A percentile compares a stretch with the other conserved stretches of the same genome.
Evolutionary conservation across 2,329 filamentous ascomycete genomes (phyloP).

Genomic region (Thelonectria olida): DNA sequence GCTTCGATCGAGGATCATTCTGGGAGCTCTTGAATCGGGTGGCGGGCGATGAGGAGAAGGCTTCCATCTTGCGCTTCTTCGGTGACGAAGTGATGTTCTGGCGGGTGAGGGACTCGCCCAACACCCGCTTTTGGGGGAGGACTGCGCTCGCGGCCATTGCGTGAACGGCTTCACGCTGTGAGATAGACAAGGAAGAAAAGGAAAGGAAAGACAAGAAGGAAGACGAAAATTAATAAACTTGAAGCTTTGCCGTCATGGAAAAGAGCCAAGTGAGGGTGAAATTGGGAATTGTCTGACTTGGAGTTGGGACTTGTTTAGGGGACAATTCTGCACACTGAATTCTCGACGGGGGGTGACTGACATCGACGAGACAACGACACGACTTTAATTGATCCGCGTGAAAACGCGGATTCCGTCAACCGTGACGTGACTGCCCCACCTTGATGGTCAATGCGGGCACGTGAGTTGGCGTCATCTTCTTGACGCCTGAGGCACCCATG

Average conservation of each 20-base stretch:
- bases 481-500: background rate
- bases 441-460: slow-evolving; percentile 38
- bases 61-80: slow-evolving; percentile 88
- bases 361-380: slow-evolving; percentile 40
- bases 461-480: slow-evolving; percentile 39
- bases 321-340: slow-evolving; percentile 18
- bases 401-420: slow-evolving; percentile 44
- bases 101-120: slow-evolving; percentile 73
- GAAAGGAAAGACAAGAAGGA: background rate
- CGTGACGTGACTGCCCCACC: slow-evolving; percentile 51
- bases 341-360: slow-evolving; percentile 22
- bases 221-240: slow-evolving; percentile 4
- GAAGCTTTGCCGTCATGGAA: slow-evolving; percentile 24
- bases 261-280: slow-evolving; percentile 19
- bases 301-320: slow-evolving; percentile 20
- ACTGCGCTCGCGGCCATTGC: slow-evolving; percentile 61
- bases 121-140: slow-evolving; percentile 76
- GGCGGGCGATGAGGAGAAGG: slow-evolving; percentile 63
- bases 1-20: slow-evolving; percentile 67
- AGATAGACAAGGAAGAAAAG: slow-evolving; percentile 1
- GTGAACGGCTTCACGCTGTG: slow-evolving; percentile 24
- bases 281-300: slow-evolving; percentile 13
- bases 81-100: slow-evolving; percentile 69
- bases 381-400: slow-evolving; percentile 41
- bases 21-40: slow-evolving; percentile 71